Conservation (phyloP, 306 rosid species). For the Carpinus fangiana region DNA sequence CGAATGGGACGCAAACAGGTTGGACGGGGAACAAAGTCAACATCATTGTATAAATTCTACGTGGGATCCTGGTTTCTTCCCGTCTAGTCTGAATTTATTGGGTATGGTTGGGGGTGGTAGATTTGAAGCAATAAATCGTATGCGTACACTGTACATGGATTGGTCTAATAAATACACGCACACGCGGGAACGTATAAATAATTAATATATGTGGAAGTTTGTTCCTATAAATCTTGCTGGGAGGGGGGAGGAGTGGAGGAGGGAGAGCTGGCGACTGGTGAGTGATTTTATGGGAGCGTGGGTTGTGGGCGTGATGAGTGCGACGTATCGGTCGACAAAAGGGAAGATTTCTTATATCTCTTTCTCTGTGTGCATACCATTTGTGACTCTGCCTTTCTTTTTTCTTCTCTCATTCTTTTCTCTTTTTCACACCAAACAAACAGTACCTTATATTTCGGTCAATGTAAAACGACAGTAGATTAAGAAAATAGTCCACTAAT, state of each 20-base stretch:
- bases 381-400: neutral
- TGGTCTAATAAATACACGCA: slow-evolving; percentile 51
- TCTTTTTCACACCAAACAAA: neutral
- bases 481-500: too few relatives aligned
- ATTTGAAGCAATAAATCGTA: slow-evolving; percentile 51
- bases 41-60: slow-evolving; percentile 25
- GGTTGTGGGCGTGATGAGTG: slow-evolving; percentile 85
- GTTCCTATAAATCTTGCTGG: slow-evolving; percentile 34
- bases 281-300: slow-evolving; percentile 35
- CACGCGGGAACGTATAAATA: slow-evolving; percentile 19
- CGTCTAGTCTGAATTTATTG: slow-evolving; percentile 40
- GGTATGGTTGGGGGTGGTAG: slow-evolving; percentile 52
- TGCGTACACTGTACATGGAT: slow-evolving; percentile 18
- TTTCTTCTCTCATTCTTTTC: neutral
- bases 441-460: slow-evolving; percentile 16
- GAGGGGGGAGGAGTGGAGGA: slow-evolving; percentile 2
- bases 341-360: slow-evolving; percentile 54
- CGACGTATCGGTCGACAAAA: slow-evolving; percentile 91
- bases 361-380: slow-evolving; percentile 28
- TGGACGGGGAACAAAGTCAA: slow-evolving; percentile 29
- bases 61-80: slow-evolving; percentile 26
- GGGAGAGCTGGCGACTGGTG: neutral
- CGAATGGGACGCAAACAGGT: slow-evolving; percentile 24
- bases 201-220: slow-evolving; percentile 51
- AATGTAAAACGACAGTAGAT: slow-evolving; percentile 3